Base-by-base conservation (phyloP, 345 rosid species). In the Pelargonium nanum region DNA sequence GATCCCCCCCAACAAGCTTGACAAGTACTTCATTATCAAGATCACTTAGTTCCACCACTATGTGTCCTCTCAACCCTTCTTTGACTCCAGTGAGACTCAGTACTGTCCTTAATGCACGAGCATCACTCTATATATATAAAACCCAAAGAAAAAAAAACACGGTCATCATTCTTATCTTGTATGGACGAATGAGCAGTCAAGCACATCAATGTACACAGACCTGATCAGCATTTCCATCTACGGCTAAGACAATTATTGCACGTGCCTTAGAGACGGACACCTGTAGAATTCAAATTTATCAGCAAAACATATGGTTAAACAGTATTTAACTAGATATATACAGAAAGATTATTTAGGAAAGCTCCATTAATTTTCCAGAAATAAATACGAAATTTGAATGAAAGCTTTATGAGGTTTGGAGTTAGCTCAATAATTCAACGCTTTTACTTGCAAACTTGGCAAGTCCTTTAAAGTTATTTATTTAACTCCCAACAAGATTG, bases 221-320 rank as follows among this genome's bases (percentile, higher is more conserved):
- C 92, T 86, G 92, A 67, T 86, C 88, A 66, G 92, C 92, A 75
- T 86, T 86, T 72, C 88, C 92, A 60, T 83, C 92, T 51, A 76
- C 85, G 56, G 92, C 92, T 60, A 86, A 86, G 67, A 86, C 86
- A 66, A 86, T 28, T 68, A 86, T 76, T 44, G 88, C 85, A 67
- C 85, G 82, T 58, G 86, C 86, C 72, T 83, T 86, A 64, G 88
- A 86, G 66, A 86, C 92, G 54, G 92, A 86, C 44, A 86, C 87
- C 92, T 86, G 53, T 59, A 66, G 19, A 68, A 51, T 34, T 44
- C 52, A 62, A 26, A 22, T 6, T n/a, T n/a, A 52, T n/a, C 21
- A 52, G 5, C 5, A 56, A 6, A 8, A 40, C 0, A 40, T 9
- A 40, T 40, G 48, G 48, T 40, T 40, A 40, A 40, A 17, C 16